Conservation (phyloP, 768 basidiomycete species). For the Lentinula sp. region DNA sequence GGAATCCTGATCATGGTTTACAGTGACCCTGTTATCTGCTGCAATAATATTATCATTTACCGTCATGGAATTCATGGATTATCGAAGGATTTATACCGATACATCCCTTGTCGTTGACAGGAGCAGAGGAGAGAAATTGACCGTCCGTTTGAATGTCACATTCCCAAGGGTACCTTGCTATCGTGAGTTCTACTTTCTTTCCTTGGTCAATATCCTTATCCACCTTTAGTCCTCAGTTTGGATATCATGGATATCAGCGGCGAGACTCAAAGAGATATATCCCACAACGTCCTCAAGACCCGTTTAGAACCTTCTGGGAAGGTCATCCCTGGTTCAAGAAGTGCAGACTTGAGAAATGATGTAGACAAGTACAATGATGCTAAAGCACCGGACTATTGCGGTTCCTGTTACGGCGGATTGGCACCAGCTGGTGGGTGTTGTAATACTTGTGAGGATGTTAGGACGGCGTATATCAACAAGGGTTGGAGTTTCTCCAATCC, state of each 20-base stretch:
- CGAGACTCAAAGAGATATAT: conserved; percentile 85
- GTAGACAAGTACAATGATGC: conserved; percentile 70
- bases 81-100: conserved; percentile 78
- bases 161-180: conserved; percentile 98
- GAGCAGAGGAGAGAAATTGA: conserved; percentile 90
- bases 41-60: conserved; percentile 91
- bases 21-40: conserved; percentile 89
- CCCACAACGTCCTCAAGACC: conserved; percentile 84
- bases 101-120: conserved; percentile 93
- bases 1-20: background rate
- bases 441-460: conserved; percentile 93
- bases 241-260: conserved; percentile 99
- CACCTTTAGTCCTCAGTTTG: conserved; percentile 73
- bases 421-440: conserved; percentile 81
- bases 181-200: conserved; percentile 44
- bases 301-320: conserved; percentile 59
- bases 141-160: conserved; percentile 86
- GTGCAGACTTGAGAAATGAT: conserved; percentile 76
- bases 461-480: conserved; percentile 80
- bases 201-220: conserved; percentile 1
- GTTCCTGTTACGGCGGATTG: conserved; percentile 91
- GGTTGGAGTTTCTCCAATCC: conserved; percentile 96
- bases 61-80: conserved; percentile 93
- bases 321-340: conserved; percentile 48
- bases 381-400: conserved; percentile 70